Base-by-base conservation (phyloP, 495 filamentous ascomycete genomes). In the Tuber melanosporum region DNA sequence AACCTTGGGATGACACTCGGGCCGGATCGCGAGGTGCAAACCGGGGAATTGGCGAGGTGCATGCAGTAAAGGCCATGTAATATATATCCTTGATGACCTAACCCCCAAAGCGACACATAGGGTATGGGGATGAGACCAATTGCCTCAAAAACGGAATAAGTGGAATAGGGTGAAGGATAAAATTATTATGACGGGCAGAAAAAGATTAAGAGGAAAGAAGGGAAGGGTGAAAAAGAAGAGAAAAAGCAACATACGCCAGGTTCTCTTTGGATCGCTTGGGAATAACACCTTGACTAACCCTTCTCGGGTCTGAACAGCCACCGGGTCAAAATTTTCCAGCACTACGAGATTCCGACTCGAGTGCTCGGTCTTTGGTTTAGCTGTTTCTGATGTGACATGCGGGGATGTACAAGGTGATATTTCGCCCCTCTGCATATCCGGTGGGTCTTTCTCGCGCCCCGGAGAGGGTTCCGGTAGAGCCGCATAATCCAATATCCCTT, bases 271-370 rank as follows among this genome's bases (percentile, higher is more conserved):
- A 79, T 87, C 87, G 77, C 86, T 88, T 41, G 87, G 84, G 75
- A 88, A 88, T 80, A 88, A 87, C 76, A 81, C 74, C 57, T 87
- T 88, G 57, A 86, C 87, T 79, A 85, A 85, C 75, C 84, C 87
- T 78, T 88, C 86, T 71, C 85, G 85, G 75, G 83, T 86, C 72
- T 87, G 87, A 43, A 87, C 86, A 39, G 86, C 86, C 76, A 85
- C 85, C 49, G 87, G 85, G 75, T 89, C 88, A 74, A 90, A 88
- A 71, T 89, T 89, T 79, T 87, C 87, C 42, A 90, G 84, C 45
- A 89, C 84, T 14, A 89, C 87, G 26, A 90, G 78, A 66, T 84
- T 87, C 71, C 88, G 86, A 62, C 85, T 87, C 19, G 86, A 87
- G 46, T 88, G 80, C 79, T 90, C 87, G 71, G 87, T 85, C 41